Conservation (phyloP, 495 filamentous ascomycete genomes). For the Penicillium lagena region DNA sequence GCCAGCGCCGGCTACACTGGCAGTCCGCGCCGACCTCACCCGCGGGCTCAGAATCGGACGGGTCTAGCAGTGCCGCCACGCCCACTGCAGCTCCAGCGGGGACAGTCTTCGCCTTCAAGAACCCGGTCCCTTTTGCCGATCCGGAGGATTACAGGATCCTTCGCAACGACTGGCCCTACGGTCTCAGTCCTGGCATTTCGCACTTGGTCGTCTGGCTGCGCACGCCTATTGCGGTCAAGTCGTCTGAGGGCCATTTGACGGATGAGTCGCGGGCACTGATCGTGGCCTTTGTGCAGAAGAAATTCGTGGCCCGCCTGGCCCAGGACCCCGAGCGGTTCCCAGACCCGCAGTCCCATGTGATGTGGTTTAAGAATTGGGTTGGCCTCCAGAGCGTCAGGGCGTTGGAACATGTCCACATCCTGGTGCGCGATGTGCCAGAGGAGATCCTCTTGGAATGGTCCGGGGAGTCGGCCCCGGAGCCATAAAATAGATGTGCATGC, state of each 20-base stretch:
- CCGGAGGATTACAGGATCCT: constrained; percentile 68
- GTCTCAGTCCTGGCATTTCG: constrained; percentile 58
- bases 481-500: neutral
- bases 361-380: constrained; percentile 95
- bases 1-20: constrained; percentile 71
- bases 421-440: constrained; percentile 57
- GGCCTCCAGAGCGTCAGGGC: constrained; percentile 79
- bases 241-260: constrained; percentile 65
- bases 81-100: constrained; percentile 13
- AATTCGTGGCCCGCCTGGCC: constrained; percentile 56
- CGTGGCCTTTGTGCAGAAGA: constrained; percentile 57
- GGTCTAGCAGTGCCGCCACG: constrained; percentile 1
- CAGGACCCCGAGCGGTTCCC: constrained; percentile 20
- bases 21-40: constrained; percentile 20
- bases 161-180: constrained; percentile 91
- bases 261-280: constrained; percentile 55
- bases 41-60: constrained; percentile 5
- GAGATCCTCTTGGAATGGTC: constrained; percentile 59
- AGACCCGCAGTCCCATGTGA: constrained; percentile 48
- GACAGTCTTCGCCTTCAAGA: constrained; percentile 25
- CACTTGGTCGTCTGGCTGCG: constrained; percentile 57
- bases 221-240: constrained; percentile 42
- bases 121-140: constrained; percentile 59
- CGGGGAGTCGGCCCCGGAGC: constrained; percentile 12
- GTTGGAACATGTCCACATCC: constrained; percentile 72